These are phyloP conservation scores for Ramalina intermedia DNA, from an alignment of 495 filamentous ascomycete genomes.

Conservation along the genomic window DNA sequence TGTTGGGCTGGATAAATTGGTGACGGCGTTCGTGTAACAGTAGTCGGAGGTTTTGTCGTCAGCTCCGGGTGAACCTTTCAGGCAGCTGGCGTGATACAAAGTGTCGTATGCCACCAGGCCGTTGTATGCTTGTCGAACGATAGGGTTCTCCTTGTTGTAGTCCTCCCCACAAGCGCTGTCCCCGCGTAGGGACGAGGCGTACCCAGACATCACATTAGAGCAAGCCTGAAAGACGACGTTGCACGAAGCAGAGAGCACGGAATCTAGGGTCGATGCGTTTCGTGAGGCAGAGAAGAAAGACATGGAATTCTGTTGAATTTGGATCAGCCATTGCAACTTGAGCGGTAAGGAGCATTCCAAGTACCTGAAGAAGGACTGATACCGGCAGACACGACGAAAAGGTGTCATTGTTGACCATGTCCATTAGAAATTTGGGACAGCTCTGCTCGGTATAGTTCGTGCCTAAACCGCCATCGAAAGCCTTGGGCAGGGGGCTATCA, in stretches of 20 bases:
- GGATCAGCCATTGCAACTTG: neutral
- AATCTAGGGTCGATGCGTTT: conserved; percentile 50
- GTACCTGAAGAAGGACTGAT: conserved; percentile 54
- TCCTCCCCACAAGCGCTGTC: conserved; percentile 55
- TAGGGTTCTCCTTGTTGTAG: conserved; percentile 45
- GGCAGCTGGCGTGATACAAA: conserved; percentile 66
- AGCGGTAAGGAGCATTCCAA: neutral
- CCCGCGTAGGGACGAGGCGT: conserved; percentile 44
- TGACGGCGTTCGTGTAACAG: conserved; percentile 72
- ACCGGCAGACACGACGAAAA: conserved; percentile 60
- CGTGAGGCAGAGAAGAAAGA: conserved; percentile 64
- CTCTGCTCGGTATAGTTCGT: conserved; percentile 48
- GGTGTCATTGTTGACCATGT: conserved; percentile 45
- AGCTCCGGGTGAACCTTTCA: conserved; percentile 59
- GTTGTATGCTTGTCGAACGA: conserved; percentile 58
- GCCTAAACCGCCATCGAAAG: conserved; percentile 58
- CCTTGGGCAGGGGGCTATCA: conserved; percentile 40
- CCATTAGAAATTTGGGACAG: conserved; percentile 55
- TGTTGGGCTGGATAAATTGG: conserved; percentile 44
- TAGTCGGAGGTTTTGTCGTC: conserved; percentile 22
- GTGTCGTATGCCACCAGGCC: conserved; percentile 59
- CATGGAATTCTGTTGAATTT: conserved; percentile 37
- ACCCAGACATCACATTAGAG: conserved; percentile 37
- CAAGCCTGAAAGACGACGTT: conserved; percentile 44
- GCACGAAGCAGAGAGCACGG: conserved; percentile 59